Evolutionary conservation across 2,329 filamentous ascomycete genomes (phyloP), one percentile per base, ranked within the genome.

Genomic region (Tolypocladium cylindrosporum): DNA sequence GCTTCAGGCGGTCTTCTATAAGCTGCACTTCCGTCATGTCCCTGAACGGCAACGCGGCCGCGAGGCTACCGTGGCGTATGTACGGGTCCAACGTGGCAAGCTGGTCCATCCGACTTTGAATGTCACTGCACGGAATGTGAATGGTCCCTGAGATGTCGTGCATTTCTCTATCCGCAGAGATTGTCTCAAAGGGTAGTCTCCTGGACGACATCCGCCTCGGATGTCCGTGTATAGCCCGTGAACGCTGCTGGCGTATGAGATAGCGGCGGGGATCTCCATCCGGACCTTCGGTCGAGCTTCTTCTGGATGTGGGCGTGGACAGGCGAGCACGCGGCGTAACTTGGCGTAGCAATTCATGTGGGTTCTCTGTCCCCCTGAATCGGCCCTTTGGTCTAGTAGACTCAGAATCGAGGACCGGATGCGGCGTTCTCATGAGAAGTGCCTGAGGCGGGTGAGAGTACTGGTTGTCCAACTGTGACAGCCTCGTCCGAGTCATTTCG

Each of bases 101-200:
- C n/a, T 60, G 55, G 14, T 57, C 13, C 37, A 61, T 55, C 54
- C 58, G 55, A 54, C 31, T 48, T 27, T 39, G 59, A 50, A 68
- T 36, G 34, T 51, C 42, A 27, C 40, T 36, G 41, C 21, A 31
- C 9, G 11, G 45, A n/a, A 42, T 14, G n/a, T 45, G 37, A 5
- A 60, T 52, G 31, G 21, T 36, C 24, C 48, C 61, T 56, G 52
- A 55, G 51, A 37, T 61, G 21, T 16, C 40, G 39, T 62, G 60
- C 9, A 63, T 66, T 50, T 61, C 48, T 36, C 64, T 54, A 4
- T 55, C 45, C 34, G 14, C 55, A 24, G 68, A 60, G n/a, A 65
- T 64, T 34, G 51, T 63, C 59, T 69, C 69, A 9, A 71, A 58
- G 10, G 67, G 65, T 40, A 69, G 60, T 41, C 55, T 62, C 24